Evolutionary conservation across 768 basidiomycete genomes (phyloP).

Genomic region (Termitomyces sp.): DNA sequence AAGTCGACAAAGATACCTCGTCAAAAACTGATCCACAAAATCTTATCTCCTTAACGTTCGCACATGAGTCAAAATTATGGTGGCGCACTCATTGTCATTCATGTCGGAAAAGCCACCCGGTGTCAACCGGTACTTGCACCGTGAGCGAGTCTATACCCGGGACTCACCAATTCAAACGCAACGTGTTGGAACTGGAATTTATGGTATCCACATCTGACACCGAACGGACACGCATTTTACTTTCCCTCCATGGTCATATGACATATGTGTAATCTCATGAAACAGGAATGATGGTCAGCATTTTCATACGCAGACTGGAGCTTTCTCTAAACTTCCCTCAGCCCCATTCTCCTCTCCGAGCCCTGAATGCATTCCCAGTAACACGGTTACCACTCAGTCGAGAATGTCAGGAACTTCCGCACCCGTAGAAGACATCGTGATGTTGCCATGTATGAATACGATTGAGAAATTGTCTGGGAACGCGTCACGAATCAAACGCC

Average conservation of each 20-base stretch:
- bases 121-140: background rate
- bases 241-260: background rate
- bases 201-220: background rate
- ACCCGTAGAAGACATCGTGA: no score
- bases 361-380: background rate
- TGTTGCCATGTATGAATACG: no score
- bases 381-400: no score
- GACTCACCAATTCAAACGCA: background rate
- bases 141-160: background rate
- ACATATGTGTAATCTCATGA: background rate
- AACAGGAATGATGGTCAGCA: background rate
- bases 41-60: background rate
- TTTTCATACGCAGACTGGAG: background rate
- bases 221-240: background rate
- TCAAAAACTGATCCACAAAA: background rate
- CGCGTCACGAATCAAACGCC: no score
- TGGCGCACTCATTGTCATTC: background rate
- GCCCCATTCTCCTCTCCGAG: background rate
- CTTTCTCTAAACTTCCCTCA: background rate
- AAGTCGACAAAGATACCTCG: no score
- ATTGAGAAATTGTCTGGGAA: no score
- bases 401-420: no score
- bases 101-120: background rate
- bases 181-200: background rate
- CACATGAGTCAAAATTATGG: background rate